A percentile compares a stretch with the other conserved stretches of the same genome.
Conservation (phyloP, 1,284 basidiomycete species). For the Apiotrichum gracile region DNA sequence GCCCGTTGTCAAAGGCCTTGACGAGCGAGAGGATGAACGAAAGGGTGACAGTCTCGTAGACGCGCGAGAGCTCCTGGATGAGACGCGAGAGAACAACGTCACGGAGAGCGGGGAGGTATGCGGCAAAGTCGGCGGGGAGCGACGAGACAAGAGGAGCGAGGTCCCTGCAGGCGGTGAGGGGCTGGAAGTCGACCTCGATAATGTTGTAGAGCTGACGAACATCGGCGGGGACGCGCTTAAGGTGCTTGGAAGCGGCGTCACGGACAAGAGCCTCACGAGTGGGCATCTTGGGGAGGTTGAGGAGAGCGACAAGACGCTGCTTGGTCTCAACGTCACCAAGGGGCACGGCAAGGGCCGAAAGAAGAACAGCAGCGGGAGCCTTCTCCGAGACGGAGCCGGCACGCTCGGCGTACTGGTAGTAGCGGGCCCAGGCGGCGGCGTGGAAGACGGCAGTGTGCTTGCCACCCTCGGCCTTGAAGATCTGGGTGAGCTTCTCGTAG, state of each 20-base stretch:
- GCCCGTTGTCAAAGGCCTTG: constrained; percentile 59
- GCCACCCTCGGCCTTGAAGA: constrained; percentile 60
- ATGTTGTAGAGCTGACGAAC: constrained; percentile 82
- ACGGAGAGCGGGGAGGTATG: constrained; percentile 85
- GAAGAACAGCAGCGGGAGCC: constrained; percentile 85
- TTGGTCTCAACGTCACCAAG: constrained; percentile 68
- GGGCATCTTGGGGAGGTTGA: constrained; percentile 79
- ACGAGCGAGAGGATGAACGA: constrained; percentile 69
- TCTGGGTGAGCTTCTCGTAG: constrained; percentile 95
- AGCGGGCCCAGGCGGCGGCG: constrained; percentile 91
- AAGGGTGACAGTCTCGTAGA: constrained; percentile 86
- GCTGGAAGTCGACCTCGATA: constrained; percentile 92
- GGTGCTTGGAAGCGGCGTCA: constrained; percentile 80
- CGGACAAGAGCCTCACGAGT: constrained; percentile 77
- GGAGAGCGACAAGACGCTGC: constrained; percentile 73
- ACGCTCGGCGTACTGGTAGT: constrained; percentile 53
- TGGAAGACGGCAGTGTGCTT: constrained; percentile 86
- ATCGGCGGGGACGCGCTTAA: constrained; percentile 70
- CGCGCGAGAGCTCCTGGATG: constrained; percentile 88
- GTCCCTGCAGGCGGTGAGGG: constrained; percentile 75
- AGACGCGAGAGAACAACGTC: constrained; percentile 88
- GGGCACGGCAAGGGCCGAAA: constrained; percentile 89
- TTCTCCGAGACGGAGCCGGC: constrained; percentile 68
- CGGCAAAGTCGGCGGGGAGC: constrained; percentile 60
- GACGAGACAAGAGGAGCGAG: constrained; percentile 74